phyloP scores from a whole-genome alignment of 352 stramenopile genomes.

The Globisporangium lucens region DNA sequence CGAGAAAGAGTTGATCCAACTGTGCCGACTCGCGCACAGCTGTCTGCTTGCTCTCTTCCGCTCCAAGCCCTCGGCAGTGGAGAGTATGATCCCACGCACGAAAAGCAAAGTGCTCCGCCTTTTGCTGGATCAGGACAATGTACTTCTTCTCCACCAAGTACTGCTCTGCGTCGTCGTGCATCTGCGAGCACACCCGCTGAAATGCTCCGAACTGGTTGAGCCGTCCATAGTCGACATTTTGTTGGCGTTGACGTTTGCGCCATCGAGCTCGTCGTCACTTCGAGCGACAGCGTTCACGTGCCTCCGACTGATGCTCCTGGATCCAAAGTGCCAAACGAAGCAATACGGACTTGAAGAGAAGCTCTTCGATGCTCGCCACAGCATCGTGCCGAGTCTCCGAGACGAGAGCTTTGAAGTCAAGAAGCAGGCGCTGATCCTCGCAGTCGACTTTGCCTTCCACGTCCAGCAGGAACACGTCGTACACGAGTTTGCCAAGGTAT shows the following conservation, averaged over 20 bases:
- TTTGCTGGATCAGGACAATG: slow-evolving; percentile 8
- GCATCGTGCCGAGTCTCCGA: slow-evolving; percentile 7
- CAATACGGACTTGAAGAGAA: slow-evolving; percentile 11
- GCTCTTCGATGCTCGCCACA: slow-evolving; percentile 7
- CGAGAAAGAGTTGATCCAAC: slow-evolving; percentile 16
- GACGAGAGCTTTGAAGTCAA: slow-evolving; percentile 13
- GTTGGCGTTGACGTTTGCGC: not conserved
- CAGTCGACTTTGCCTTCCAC: slow-evolving; percentile 16
- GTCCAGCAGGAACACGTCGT: slow-evolving; percentile 9
- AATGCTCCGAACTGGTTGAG: slow-evolving; percentile 17
- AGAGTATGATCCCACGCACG: slow-evolving; percentile 16
- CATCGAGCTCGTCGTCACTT: not conserved
- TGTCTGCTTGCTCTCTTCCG: slow-evolving; percentile 11
- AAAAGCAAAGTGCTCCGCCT: slow-evolving; percentile 13
- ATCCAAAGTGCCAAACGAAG: slow-evolving; percentile 11
- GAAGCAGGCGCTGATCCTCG: slow-evolving; percentile 15
- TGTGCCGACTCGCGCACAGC: slow-evolving; percentile 18
- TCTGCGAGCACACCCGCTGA: slow-evolving; percentile 13
- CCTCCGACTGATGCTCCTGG: slow-evolving; percentile 16
- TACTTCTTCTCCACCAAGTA: slow-evolving; percentile 12
- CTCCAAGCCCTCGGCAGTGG: slow-evolving; percentile 5
- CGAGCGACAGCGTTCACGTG: slow-evolving; percentile 13
- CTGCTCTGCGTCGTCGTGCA: slow-evolving; percentile 14
- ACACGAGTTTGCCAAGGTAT: slow-evolving; percentile 8
- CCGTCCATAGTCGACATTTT: not conserved